A percentile compares a stretch with the other conserved stretches of the same genome.
Conservation (phyloP, 2,329 filamentous ascomycete species). For the Botrytis aclada region DNA sequence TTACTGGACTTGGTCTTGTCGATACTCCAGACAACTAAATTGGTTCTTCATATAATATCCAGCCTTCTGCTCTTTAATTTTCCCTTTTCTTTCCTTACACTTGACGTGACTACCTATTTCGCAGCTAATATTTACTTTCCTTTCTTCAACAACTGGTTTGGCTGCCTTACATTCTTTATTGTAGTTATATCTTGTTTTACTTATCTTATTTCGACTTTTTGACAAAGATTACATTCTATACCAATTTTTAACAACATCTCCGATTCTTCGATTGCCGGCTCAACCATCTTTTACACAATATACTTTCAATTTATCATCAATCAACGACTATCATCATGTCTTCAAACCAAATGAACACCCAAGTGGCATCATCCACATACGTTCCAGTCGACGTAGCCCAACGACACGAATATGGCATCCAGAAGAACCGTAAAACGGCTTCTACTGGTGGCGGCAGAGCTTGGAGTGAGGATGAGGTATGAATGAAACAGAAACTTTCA, state of each 20-base stretch:
- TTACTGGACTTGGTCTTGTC: neutral
- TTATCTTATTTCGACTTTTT: conserved; percentile 23
- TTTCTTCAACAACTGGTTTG: conserved; percentile 53
- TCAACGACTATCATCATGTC: conserved; percentile 37
- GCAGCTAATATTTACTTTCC: conserved; percentile 43
- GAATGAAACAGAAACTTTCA: neutral
- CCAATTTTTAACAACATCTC: conserved; percentile 41
- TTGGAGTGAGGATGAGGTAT: conserved; percentile 83
- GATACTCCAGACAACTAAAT: conserved; percentile 33
- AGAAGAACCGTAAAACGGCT: conserved; percentile 64
- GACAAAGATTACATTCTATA: conserved; percentile 44
- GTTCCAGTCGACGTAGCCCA: conserved; percentile 51
- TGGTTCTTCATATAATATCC: conserved; percentile 36
- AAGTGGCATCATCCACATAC: conserved; percentile 34
- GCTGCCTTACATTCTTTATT: conserved; percentile 51
- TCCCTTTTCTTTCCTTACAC: conserved; percentile 33
- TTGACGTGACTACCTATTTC: conserved; percentile 37
- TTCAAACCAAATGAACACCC: conserved; percentile 38
- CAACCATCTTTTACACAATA: conserved; percentile 31
- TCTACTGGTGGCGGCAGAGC: conserved; percentile 74
- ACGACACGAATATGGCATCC: conserved; percentile 57
- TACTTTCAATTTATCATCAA: conserved; percentile 27
- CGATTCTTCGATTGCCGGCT: conserved; percentile 37
- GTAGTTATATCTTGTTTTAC: conserved; percentile 35
- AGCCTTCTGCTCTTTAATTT: conserved; percentile 24